phyloP scores from a whole-genome alignment of 768 basidiomycete species.

The Dictyophora rubrovolvata region DNA sequence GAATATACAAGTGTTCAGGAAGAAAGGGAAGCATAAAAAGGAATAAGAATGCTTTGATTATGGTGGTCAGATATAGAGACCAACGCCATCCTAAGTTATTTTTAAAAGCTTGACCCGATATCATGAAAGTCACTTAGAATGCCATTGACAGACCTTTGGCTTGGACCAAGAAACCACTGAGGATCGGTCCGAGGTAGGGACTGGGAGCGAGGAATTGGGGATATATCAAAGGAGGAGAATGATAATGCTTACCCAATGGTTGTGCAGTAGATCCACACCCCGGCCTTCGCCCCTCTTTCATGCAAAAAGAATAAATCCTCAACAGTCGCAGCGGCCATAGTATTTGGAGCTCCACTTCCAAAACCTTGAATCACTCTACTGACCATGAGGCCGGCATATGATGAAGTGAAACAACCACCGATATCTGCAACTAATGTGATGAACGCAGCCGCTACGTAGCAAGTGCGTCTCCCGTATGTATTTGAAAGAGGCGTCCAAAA shows the following conservation, averaged over 20 bases:
- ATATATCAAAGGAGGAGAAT: neutral
- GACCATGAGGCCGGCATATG: neutral
- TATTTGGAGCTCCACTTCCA: neutral
- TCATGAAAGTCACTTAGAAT: neutral
- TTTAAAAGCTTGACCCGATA: neutral
- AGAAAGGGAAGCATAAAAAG: neutral
- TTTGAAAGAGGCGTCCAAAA: neutral
- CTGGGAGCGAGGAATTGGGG: neutral
- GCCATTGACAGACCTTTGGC: neutral
- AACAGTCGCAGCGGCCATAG: neutral
- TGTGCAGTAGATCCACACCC: neutral
- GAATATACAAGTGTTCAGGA: neutral
- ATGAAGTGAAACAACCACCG: neutral
- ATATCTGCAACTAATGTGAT: neutral
- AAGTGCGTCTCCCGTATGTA: neutral
- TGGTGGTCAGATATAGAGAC: neutral
- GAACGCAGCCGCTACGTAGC: neutral
- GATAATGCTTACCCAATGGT: neutral
- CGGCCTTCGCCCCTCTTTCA: neutral
- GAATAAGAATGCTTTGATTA: neutral
- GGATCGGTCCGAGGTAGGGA: neutral
- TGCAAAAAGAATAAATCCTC: neutral
- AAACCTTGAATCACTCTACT: neutral
- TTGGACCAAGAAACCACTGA: neutral
- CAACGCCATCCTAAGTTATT: neutral